phyloP scores from a whole-genome alignment of 164 flowering plant genomes.

The Vitis vinifera region ASM3070453v1 NC_081808.1:3747001-3747500 shows the following conservation, averaged over 20 bases:
- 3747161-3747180: not conserved
- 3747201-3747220: not conserved
- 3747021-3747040: not conserved
- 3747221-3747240: conserved; percentile 4
- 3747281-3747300: not conserved
- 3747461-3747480: too few relatives aligned
- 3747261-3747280: not conserved
- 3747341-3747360: too few relatives aligned
- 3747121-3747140: not conserved
- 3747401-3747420: too few relatives aligned
- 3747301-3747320: not conserved
- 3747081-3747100: not conserved
- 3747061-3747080: not conserved
- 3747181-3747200: not conserved
- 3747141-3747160: not conserved
- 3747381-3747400: too few relatives aligned
- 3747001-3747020: too few relatives aligned
- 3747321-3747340: not conserved
- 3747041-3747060: not conserved
- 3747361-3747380: too few relatives aligned
- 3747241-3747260: not conserved
- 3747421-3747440: too few relatives aligned
- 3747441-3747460: too few relatives aligned
- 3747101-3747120: not conserved
- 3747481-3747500: too few relatives aligned